A percentile compares a stretch with the other conserved stretches of the same genome.
These are phyloP conservation scores for Erythrophleum fordii DNA, from an alignment of 306 rosid species.

Conservation along the genomic window DNA sequence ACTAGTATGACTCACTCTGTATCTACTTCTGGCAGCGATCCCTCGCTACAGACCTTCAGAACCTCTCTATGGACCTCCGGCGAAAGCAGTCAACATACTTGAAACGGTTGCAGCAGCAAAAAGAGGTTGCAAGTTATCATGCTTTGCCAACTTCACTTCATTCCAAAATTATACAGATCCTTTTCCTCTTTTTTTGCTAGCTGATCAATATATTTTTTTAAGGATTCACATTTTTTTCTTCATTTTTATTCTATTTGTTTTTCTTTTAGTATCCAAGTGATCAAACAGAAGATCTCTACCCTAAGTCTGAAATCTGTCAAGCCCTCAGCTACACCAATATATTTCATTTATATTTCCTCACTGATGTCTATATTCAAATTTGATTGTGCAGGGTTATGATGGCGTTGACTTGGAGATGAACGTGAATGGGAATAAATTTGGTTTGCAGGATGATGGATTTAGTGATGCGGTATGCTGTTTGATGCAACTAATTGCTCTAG, in stretches of 20 bases:
- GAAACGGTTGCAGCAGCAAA: conserved; percentile 74
- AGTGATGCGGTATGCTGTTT: conserved; percentile 57
- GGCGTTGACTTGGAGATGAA: conserved; percentile 84
- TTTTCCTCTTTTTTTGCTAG: not conserved
- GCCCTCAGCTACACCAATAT: not conserved
- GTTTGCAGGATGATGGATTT: conserved; percentile 60
- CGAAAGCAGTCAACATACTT: conserved; percentile 74
- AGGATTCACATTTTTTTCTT: not conserved
- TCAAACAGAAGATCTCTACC: not conserved
- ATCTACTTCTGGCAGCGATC: conserved; percentile 65
- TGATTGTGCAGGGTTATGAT: conserved; percentile 63
- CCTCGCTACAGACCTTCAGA: conserved; percentile 88
- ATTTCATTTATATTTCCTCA: not conserved
- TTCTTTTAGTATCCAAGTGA: conserved; percentile 15
- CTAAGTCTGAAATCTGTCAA: not conserved
- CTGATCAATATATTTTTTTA: not conserved
- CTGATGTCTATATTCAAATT: conserved; percentile 37
- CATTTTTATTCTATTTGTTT: conserved; percentile 1
- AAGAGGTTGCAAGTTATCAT: conserved; percentile 57
- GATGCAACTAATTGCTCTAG: conserved; percentile 16
- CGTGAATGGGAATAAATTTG: conserved; percentile 56
- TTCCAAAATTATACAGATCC: not conserved
- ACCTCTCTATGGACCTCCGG: conserved; percentile 72
- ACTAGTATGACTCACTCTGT: conserved; percentile 41
- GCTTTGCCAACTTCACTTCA: conserved; percentile 9